Evolutionary conservation across 2,329 filamentous ascomycete genomes (phyloP).

Genomic region (Ophiostoma sp.): DNA sequence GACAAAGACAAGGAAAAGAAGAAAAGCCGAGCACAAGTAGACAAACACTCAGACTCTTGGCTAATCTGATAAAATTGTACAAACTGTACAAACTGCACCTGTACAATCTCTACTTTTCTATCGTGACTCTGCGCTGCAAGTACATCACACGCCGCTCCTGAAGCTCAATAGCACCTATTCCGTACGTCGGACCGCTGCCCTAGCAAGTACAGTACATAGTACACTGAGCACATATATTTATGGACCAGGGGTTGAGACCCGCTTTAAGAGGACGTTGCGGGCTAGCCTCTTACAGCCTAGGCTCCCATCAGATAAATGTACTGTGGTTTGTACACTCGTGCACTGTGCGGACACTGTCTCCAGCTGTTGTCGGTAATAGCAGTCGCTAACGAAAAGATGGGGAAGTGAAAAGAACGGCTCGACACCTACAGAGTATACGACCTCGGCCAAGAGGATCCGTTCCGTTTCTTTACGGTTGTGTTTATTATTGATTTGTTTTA

Average conservation of each 20-base stretch:
- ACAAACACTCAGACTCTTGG: neutral
- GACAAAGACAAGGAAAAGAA: neutral
- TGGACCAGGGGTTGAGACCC: neutral
- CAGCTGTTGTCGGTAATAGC: conserved; percentile 3
- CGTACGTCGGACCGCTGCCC: conserved; percentile 11
- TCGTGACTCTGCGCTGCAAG: no score
- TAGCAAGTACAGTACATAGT: neutral
- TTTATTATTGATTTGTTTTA: neutral
- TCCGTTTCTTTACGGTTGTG: neutral
- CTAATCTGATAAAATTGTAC: conserved; percentile 14
- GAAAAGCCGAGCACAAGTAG: neutral
- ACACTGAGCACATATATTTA: conserved; percentile 1
- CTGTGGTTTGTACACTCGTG: neutral
- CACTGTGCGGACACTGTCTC: conserved; percentile 21
- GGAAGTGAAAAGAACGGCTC: neutral
- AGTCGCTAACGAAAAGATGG: neutral
- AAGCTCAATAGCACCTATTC: conserved; percentile 23
- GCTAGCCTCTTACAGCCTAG: neutral
- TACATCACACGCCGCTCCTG: conserved; percentile 9
- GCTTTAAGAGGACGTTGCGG: neutral
- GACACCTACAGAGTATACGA: neutral
- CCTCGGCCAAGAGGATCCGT: neutral
- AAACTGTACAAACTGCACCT: neutral
- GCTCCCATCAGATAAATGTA: neutral
- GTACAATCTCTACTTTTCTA: no score